Conservation (phyloP, 805 yeast genomes). For the Suhomyces canberraensis region DNA sequence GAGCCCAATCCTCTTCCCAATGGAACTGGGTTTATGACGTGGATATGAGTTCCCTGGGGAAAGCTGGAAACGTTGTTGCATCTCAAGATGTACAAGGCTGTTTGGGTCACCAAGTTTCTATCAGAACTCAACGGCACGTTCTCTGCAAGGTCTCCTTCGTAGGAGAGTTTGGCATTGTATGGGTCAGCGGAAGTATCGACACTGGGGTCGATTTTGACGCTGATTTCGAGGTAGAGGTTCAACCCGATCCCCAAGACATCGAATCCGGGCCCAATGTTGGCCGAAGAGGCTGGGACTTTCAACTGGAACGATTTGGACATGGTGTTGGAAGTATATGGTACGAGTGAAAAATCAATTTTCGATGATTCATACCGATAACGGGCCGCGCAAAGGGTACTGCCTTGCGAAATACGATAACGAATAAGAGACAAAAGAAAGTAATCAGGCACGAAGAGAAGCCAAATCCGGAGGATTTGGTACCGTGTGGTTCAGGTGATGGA, state of each 20-base stretch:
- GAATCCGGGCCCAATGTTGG: constrained; percentile 98
- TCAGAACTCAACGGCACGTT: constrained; percentile 77
- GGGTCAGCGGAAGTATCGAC: constrained; percentile 52
- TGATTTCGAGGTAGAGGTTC: constrained; percentile 65
- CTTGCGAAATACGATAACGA: too few relatives aligned
- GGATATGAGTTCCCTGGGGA: constrained; percentile 80
- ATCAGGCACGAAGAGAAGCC: too few relatives aligned
- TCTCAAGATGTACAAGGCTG: constrained; percentile 87
- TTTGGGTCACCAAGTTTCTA: constrained; percentile 82
- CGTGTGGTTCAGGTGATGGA: too few relatives aligned
- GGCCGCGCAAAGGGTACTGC: too few relatives aligned
- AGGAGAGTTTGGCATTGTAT: constrained; percentile 64
- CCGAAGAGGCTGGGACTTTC: constrained; percentile 93
- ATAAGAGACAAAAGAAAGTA: too few relatives aligned
- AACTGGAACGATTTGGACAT: constrained; percentile 41
- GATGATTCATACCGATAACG: too few relatives aligned
- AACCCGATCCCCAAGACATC: constrained; percentile 94
- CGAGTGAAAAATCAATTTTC: too few relatives aligned
- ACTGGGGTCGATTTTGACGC: constrained; percentile 59
- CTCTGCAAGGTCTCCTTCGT: constrained; percentile 78
- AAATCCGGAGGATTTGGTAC: too few relatives aligned
- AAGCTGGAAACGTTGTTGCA: constrained; percentile 73
- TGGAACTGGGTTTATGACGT: constrained; percentile 88
- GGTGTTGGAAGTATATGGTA: background rate
- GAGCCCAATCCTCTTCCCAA: constrained; percentile 97